phyloP scores from a whole-genome alignment of 2,329 filamentous ascomycete species.

The Aspergillus proliferans region DNA sequence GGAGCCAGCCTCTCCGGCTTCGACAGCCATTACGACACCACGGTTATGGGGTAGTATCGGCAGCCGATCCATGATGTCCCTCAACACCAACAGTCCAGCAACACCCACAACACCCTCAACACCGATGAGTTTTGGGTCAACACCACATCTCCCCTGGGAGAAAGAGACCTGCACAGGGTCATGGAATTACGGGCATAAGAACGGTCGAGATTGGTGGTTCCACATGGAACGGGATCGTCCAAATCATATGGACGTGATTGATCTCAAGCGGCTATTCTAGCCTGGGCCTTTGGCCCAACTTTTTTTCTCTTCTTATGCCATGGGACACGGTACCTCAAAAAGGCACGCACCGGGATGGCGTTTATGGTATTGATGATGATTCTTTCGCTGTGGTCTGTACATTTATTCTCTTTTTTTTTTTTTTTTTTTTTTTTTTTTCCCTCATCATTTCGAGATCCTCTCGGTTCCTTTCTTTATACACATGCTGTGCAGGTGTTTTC shows the following conservation, averaged over 20 bases:
- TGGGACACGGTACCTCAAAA: slow-evolving; percentile 1
- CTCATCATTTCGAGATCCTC: background rate
- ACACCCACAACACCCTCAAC: slow-evolving; percentile 28
- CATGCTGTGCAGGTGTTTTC: background rate
- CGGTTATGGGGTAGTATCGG: slow-evolving; percentile 32
- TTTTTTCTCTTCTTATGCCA: background rate
- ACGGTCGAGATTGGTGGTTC: slow-evolving; percentile 40
- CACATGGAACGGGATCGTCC: slow-evolving; percentile 40
- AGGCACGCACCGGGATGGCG: slow-evolving; percentile 2
- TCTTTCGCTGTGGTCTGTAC: background rate
- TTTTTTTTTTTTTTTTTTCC: background rate
- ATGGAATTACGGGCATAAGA: slow-evolving; percentile 37
- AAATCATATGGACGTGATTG: slow-evolving; percentile 25
- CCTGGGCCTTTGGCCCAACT: background rate
- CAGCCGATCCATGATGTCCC: slow-evolving; percentile 23
- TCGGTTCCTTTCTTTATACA: too few species aligned
- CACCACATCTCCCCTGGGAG: slow-evolving; percentile 31
- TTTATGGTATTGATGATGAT: slow-evolving; percentile 2
- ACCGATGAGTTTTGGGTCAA: slow-evolving; percentile 21
- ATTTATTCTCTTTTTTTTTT: background rate
- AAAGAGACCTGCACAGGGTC: slow-evolving; percentile 39
- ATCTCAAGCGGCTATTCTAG: slow-evolving; percentile 31
- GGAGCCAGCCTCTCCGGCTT: slow-evolving; percentile 26
- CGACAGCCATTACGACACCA: slow-evolving; percentile 22
- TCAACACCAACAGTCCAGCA: slow-evolving; percentile 15